Conservation (phyloP, 345 rosid genomes). For the Eucalyptus cloeziana region DNA sequence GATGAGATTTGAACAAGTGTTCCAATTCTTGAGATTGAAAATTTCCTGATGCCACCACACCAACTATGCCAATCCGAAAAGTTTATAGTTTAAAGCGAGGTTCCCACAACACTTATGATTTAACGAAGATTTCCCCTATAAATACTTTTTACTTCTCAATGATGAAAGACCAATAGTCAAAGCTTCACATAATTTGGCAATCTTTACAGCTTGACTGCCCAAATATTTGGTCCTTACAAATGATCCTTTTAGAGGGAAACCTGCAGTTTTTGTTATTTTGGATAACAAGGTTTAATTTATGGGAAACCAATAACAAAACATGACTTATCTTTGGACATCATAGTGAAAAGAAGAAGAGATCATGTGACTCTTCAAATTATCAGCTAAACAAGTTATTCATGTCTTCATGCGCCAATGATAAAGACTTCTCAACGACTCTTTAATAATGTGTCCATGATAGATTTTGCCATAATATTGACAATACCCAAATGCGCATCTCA, state of each 20-base stretch:
- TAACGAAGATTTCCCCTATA: neutral
- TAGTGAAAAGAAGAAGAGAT: neutral
- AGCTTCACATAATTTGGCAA: neutral
- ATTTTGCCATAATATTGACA: neutral
- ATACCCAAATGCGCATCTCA: neutral
- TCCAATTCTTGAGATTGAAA: neutral
- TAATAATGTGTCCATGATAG: neutral
- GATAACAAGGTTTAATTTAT: neutral
- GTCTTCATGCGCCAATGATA: neutral
- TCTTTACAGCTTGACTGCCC: neutral
- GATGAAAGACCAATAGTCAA: neutral
- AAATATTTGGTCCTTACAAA: neutral
- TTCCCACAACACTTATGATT: neutral
- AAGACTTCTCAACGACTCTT: neutral
- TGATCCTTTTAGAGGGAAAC: neutral
- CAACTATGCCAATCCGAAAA: neutral
- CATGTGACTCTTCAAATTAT: neutral
- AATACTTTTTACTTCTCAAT: neutral
- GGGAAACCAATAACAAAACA: neutral
- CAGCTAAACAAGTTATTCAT: neutral
- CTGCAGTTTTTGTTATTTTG: neutral
- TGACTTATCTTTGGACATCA: neutral
- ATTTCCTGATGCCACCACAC: accelerated
- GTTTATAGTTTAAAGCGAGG: neutral
- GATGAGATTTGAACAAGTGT: neutral